Conservation (phyloP, 2,329 filamentous ascomycete species). For the Lasiodiplodia gonubiensis region DNA sequence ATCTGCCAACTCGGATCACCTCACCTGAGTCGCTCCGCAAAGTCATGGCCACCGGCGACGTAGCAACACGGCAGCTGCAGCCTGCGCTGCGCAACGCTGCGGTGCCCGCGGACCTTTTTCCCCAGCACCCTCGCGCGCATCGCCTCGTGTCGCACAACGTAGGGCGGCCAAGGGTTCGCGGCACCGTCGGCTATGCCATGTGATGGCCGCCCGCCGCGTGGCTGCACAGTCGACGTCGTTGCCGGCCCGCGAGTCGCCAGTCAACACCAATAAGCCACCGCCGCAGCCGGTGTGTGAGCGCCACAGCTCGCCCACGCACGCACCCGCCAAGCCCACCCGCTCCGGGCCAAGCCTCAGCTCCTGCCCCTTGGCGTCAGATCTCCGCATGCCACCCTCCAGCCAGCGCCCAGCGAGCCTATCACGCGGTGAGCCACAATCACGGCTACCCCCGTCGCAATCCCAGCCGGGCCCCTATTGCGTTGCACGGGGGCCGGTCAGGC, state of each 20-base stretch:
- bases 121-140: neutral
- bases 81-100: neutral
- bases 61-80: constrained; percentile 20
- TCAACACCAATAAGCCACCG: constrained; percentile 20
- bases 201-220: constrained; percentile 23
- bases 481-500: neutral
- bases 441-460: constrained; percentile 18
- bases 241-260: neutral
- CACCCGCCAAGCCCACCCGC: constrained; percentile 24
- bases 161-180: constrained; percentile 22
- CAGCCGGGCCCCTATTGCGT: constrained; percentile 15
- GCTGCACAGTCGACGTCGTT: constrained; percentile 8
- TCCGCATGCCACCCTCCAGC: constrained; percentile 24
- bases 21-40: constrained; percentile 19
- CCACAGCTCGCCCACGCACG: constrained; percentile 3
- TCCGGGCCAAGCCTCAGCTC: constrained; percentile 22
- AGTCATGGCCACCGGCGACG: neutral
- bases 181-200: constrained; percentile 8
- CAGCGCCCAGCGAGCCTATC: constrained; percentile 20
- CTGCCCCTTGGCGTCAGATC: constrained; percentile 26
- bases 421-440: constrained; percentile 27
- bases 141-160: constrained; percentile 11
- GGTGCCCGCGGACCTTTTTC: constrained; percentile 2
- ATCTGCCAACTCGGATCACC: constrained; percentile 19
- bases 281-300: constrained; percentile 11